These are phyloP conservation scores for Vinca minor DNA, from an alignment of 257 asterid species.

Conservation along the genomic window DNA sequence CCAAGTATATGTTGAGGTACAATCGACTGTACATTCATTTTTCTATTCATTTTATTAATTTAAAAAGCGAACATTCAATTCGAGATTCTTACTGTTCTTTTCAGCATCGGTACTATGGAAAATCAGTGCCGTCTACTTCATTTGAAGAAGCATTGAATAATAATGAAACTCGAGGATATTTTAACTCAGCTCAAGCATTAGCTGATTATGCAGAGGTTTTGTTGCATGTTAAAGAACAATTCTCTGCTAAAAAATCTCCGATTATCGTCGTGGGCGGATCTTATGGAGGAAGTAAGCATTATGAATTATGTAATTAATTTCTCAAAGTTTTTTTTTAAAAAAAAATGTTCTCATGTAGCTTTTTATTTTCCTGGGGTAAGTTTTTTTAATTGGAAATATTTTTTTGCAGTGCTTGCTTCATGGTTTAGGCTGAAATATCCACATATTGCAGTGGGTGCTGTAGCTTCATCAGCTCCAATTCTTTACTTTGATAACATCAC, in stretches of 20 bases:
- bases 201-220: constrained; percentile 72
- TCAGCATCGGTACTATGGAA: constrained; percentile 72
- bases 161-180: constrained; percentile 46
- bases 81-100: background rate
- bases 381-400: too few relatives aligned
- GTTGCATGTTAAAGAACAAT: constrained; percentile 36
- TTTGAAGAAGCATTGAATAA: constrained; percentile 38
- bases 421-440: constrained; percentile 89
- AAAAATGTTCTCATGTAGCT: too few relatives aligned
- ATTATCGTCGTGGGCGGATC: constrained; percentile 69
- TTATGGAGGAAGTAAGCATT: constrained; percentile 66
- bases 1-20: constrained; percentile 61
- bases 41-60: background rate
- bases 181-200: constrained; percentile 71
- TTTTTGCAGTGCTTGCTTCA: constrained; percentile 54
- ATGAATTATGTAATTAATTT: too few relatives aligned
- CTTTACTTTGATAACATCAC: constrained; percentile 61
- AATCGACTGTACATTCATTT: background rate
- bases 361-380: too few relatives aligned
- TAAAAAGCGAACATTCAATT: too few relatives aligned
- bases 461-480: constrained; percentile 81
- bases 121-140: constrained; percentile 51
- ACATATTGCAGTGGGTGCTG: constrained; percentile 65
- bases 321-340: too few relatives aligned
- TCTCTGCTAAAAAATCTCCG: constrained; percentile 50